Conservation (phyloP, 2,329 filamentous ascomycete genomes). For the Curvularia sp. region DNA sequence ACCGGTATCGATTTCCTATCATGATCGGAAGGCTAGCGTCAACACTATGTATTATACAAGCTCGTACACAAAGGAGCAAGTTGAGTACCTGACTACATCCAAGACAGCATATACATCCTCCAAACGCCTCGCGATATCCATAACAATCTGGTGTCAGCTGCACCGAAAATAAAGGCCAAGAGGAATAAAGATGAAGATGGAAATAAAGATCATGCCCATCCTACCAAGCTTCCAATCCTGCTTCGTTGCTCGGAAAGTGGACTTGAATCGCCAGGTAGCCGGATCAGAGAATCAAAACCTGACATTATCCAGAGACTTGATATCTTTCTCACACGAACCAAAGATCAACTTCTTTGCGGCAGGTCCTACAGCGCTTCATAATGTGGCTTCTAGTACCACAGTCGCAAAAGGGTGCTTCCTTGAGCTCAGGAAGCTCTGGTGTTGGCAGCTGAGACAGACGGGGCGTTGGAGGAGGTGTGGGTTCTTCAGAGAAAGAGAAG, state of each 20-base stretch:
- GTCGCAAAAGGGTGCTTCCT: conserved; percentile 41
- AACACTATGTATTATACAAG: neutral
- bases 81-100: neutral
- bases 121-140: neutral
- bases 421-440: conserved; percentile 43
- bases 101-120: neutral
- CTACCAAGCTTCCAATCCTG: neutral
- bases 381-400: conserved; percentile 31
- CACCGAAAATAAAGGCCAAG: neutral
- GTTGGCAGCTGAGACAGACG: conserved; percentile 39
- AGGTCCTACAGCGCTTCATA: conserved; percentile 30
- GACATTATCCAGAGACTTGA: neutral
- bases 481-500: conserved; percentile 2
- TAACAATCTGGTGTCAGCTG: neutral
- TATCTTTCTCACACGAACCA: neutral
- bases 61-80: neutral
- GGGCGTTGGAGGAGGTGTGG: conserved; percentile 43
- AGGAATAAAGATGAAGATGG: neutral
- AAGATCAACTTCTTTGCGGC: conserved; percentile 16
- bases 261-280: neutral
- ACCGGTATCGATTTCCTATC: neutral
- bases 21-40: neutral
- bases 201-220: neutral
- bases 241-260: neutral
- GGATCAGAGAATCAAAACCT: neutral